Conservation (phyloP, 164 flowering plant species). For the Dillenia suffruticosa region DNA sequence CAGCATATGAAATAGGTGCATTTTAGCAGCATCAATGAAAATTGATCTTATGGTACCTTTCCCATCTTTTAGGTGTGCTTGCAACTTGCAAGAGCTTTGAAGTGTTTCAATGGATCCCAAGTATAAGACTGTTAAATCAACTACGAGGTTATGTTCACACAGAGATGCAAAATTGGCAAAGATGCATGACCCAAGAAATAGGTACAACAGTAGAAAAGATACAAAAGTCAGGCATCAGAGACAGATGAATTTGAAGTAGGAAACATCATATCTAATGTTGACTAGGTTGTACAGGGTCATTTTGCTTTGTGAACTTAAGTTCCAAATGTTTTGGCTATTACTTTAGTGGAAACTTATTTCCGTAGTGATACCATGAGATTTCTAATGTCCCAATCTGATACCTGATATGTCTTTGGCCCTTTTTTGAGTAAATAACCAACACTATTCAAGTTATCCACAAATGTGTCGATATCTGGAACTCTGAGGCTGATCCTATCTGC, state of each 20-base stretch:
- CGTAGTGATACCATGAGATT: neutral
- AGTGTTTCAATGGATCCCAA: too few relatives aligned
- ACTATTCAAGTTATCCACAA: constrained; percentile 81
- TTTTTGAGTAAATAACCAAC: constrained; percentile 92
- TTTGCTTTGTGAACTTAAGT: neutral
- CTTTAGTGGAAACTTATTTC: neutral
- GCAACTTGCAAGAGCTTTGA: too few relatives aligned
- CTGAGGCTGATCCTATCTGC: constrained; percentile 81
- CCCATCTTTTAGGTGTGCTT: too few relatives aligned
- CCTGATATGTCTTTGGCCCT: constrained; percentile 95
- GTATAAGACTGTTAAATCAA: too few relatives aligned
- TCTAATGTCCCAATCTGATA: constrained; percentile 15
- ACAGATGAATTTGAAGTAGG: too few relatives aligned
- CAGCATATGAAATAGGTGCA: too few relatives aligned
- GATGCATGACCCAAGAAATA: too few relatives aligned
- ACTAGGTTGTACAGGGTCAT: neutral
- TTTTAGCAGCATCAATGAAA: neutral
- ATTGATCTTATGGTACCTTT: too few relatives aligned
- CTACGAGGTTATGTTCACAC: too few relatives aligned
- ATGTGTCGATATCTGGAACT: constrained; percentile 92
- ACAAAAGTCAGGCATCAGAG: too few relatives aligned
- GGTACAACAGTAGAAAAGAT: too few relatives aligned
- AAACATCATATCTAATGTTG: neutral
- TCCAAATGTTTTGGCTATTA: neutral
- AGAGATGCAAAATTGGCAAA: too few relatives aligned